phyloP scores from a whole-genome alignment of 2,329 filamentous ascomycete species.

The Xylaria sp. region DNA sequence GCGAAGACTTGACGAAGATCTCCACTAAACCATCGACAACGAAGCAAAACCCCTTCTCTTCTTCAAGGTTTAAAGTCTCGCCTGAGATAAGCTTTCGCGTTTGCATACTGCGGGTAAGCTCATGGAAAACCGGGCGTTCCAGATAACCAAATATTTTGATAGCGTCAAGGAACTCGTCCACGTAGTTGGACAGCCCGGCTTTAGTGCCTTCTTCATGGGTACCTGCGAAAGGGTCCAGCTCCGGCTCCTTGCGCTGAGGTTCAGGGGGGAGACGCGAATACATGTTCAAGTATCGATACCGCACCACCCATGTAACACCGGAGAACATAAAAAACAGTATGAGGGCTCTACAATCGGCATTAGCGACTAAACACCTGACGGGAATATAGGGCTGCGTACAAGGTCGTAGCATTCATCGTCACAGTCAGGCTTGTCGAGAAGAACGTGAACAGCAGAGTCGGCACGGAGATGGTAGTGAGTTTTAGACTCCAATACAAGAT shows the following conservation, averaged over 20 bases:
- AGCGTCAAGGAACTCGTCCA: slow-evolving; percentile 96
- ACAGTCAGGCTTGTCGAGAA: slow-evolving; percentile 79
- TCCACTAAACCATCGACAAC: slow-evolving; percentile 96
- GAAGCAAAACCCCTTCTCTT: slow-evolving; percentile 97
- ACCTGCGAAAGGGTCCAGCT: slow-evolving; percentile 94
- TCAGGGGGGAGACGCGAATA: slow-evolving; percentile 93
- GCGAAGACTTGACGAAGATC: slow-evolving; percentile 93
- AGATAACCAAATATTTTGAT: slow-evolving; percentile 99
- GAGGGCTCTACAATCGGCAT: slow-evolving; percentile 31
- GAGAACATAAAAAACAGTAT: slow-evolving; percentile 83
- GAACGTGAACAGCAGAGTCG: slow-evolving; percentile 76
- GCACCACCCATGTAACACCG: slow-evolving; percentile 89
- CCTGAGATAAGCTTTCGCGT: slow-evolving; percentile 95
- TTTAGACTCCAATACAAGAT: slow-evolving; percentile 80
- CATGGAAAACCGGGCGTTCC: slow-evolving; percentile 95
- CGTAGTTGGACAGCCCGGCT: slow-evolving; percentile 89
- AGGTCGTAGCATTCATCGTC: slow-evolving; percentile 97
- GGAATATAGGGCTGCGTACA: slow-evolving; percentile 60
- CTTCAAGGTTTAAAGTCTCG: slow-evolving; percentile 92
- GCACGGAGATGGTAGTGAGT: slow-evolving; percentile 85
- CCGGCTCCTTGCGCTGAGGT: slow-evolving; percentile 92
- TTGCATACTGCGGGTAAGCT: slow-evolving; percentile 97
- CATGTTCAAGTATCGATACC: slow-evolving; percentile 96
- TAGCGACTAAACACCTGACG: slow-evolving; percentile 47
- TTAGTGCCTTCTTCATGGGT: slow-evolving; percentile 89